These are phyloP conservation scores for Auxenochlorella protothecoides DNA, from an alignment of 139 green algal species.

Conservation along the genomic window DNA sequence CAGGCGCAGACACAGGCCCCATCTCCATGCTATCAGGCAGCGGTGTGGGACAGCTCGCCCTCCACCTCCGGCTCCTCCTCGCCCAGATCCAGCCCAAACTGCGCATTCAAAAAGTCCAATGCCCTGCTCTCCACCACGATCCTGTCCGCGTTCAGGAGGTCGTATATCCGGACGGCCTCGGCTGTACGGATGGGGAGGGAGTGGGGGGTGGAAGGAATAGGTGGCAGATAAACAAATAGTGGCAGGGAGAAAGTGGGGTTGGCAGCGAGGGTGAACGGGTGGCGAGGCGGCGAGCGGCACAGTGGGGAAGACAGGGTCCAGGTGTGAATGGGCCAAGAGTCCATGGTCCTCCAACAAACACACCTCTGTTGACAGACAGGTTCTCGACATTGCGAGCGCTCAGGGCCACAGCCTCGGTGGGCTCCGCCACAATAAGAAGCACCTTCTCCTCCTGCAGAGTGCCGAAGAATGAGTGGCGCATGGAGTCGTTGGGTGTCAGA, in stretches of 20 bases:
- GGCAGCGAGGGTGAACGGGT: no score
- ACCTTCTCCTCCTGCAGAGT: slow-evolving; percentile 31
- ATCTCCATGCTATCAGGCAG: no score
- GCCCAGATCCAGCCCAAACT: slow-evolving; percentile 3
- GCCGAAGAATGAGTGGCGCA: no score
- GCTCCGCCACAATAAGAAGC: slow-evolving; percentile 36
- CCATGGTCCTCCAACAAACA: no score
- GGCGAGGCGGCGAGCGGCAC: no score
- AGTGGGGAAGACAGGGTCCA: no score
- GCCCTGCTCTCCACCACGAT: slow-evolving; percentile 81
- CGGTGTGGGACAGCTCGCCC: neutral
- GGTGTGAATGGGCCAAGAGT: no score
- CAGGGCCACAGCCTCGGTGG: slow-evolving; percentile 39
- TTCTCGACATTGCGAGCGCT: slow-evolving; percentile 59
- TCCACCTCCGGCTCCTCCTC: neutral
- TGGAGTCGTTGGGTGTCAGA: neutral
- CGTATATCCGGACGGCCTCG: slow-evolving; percentile 60
- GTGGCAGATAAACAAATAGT: neutral
- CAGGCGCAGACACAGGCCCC: no score
- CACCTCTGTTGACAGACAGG: slow-evolving; percentile 48
- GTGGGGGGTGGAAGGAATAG: neutral
- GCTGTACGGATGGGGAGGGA: no score
- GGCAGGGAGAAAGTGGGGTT: neutral
- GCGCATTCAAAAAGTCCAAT: slow-evolving; percentile 49
- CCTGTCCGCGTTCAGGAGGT: slow-evolving; percentile 84